Evolutionary conservation across 768 basidiomycete genomes (phyloP).

Genomic region (Boletus tylopilopsis): DNA sequence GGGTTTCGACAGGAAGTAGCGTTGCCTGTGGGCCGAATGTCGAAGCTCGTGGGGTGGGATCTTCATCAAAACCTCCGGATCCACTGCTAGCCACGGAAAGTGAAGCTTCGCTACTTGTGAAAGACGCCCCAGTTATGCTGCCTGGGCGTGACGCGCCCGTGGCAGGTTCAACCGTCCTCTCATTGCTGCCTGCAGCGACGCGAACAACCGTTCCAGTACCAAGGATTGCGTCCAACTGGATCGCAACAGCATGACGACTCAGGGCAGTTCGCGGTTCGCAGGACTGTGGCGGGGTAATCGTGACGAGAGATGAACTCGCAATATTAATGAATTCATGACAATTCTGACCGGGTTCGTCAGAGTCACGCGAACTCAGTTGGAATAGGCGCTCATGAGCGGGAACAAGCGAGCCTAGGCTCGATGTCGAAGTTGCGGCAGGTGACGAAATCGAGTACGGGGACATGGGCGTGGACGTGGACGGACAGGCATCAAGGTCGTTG

Average conservation of each 20-base stretch:
- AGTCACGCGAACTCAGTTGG: constrained; percentile 9
- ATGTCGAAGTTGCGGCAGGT: constrained; percentile 23
- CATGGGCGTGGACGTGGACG: constrained; percentile 1
- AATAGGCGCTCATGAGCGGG: constrained; percentile 26
- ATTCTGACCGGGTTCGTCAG: constrained; percentile 1
- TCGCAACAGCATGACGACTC: neutral
- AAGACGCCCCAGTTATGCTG: neutral
- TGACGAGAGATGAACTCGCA: constrained; percentile 6
- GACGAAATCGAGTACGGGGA: constrained; percentile 17
- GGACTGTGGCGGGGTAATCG: neutral
- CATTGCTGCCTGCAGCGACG: neutral
- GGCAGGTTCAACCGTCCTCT: neutral
- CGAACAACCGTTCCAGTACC: constrained; percentile 4
- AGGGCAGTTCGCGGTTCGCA: neutral
- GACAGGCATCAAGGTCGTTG: constrained; percentile 4
- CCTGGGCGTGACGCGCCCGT: neutral
- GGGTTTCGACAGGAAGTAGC: neutral
- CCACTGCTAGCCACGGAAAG: constrained; percentile 5
- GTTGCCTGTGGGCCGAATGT: constrained; percentile 12
- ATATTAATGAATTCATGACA: neutral
- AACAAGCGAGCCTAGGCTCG: constrained; percentile 29
- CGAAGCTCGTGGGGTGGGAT: constrained; percentile 24
- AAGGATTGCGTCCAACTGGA: constrained; percentile 7
- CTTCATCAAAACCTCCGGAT: constrained; percentile 11
- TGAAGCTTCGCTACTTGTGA: constrained; percentile 3